A percentile compares a stretch with the other conserved stretches of the same genome.
Evolutionary conservation across 2,329 filamentous ascomycete species (phyloP).

Genomic region (Fonsecaea pedrosoi): DNA sequence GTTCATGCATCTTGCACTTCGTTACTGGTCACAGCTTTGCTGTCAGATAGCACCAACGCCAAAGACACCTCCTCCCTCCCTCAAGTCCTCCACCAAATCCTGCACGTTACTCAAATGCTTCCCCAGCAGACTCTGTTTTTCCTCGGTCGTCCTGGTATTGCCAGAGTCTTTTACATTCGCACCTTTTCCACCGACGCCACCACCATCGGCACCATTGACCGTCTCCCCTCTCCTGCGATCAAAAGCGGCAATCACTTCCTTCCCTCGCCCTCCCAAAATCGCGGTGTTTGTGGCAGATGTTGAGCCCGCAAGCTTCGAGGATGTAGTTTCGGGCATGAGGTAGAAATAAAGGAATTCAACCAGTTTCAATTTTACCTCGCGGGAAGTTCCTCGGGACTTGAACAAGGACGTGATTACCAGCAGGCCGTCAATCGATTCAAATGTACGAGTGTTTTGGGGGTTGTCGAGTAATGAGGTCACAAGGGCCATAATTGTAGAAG

Average conservation of each 20-base stretch:
- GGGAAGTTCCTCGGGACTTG: constrained; percentile 82
- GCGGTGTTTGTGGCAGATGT: constrained; percentile 48
- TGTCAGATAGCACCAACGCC: constrained; percentile 29
- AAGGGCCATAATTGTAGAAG: constrained; percentile 84
- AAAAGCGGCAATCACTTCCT: constrained; percentile 69
- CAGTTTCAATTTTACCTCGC: constrained; percentile 93
- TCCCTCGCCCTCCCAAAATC: constrained; percentile 66
- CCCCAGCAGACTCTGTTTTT: constrained; percentile 81
- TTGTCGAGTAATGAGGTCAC: constrained; percentile 86
- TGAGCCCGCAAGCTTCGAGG: constrained; percentile 47
- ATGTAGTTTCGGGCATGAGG: constrained; percentile 84
- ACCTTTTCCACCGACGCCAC: background rate
- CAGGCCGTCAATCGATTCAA: constrained; percentile 89
- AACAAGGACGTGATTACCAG: constrained; percentile 91
- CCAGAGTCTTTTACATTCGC: constrained; percentile 10
- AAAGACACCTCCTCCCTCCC: constrained; percentile 57
- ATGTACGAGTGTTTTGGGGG: constrained; percentile 86
- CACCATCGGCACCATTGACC: constrained; percentile 36
- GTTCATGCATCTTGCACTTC: background rate
- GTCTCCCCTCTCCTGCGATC: constrained; percentile 42
- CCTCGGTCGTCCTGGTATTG: constrained; percentile 71
- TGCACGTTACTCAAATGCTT: constrained; percentile 82
- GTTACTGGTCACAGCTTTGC: constrained; percentile 1
- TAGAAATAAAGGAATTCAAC: constrained; percentile 99
- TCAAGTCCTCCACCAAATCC: constrained; percentile 82